Conservation (phyloP, 116 monocot genomes). For the Dioscorea cayenensis region DNA sequence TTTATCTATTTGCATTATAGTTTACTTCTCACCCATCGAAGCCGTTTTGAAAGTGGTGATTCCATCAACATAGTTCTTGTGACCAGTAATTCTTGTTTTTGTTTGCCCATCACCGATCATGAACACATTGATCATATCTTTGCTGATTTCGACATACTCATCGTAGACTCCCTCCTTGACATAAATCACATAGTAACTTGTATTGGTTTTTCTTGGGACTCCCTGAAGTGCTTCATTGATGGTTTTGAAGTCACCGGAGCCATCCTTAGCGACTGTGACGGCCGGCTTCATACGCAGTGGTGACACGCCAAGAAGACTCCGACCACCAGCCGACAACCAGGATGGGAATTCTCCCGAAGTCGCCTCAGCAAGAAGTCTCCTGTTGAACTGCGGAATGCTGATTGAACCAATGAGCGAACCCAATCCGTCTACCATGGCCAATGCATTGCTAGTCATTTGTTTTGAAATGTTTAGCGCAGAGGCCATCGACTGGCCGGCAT, state of each 20-base stretch:
- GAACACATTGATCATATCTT: constrained; percentile 25
- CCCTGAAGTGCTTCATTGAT: constrained; percentile 23
- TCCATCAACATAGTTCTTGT: constrained; percentile 37
- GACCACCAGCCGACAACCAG: constrained; percentile 18
- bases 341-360: constrained; percentile 14
- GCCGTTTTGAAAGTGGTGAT: constrained; percentile 51
- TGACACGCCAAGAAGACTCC: constrained; percentile 15
- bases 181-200: constrained; percentile 36
- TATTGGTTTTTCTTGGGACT: constrained; percentile 23
- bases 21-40: constrained; percentile 34
- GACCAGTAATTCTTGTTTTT: constrained; percentile 52
- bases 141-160: constrained; percentile 27
- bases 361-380: constrained; percentile 27
- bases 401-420: constrained; percentile 14
- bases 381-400: constrained; percentile 18
- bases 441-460: constrained; percentile 59
- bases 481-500: constrained; percentile 38
- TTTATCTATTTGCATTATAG: neutral
- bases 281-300: constrained; percentile 13
- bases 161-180: constrained; percentile 62
- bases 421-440: constrained; percentile 47
- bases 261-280: constrained; percentile 41
- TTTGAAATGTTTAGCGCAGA: constrained; percentile 46
- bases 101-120: constrained; percentile 63
- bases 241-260: constrained; percentile 29